Evolutionary conservation across 257 asterid genomes (phyloP), one percentile per base, ranked within the genome.

Genomic region (Solanum habrochaites): DNA sequence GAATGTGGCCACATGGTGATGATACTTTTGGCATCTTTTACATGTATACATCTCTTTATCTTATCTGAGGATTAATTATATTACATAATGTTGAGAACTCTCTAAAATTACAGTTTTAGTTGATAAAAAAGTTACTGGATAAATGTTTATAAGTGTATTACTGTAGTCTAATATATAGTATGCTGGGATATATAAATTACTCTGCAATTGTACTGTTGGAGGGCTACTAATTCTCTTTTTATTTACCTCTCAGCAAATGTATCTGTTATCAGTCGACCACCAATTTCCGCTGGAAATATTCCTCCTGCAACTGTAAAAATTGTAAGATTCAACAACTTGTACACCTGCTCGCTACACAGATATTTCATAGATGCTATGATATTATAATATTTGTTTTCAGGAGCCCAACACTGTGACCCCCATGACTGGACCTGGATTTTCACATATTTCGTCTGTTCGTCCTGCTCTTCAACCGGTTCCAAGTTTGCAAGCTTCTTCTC

Each of bases 271-370:
- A 93, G 84, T 86, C 92, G 98, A 73, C 98, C 89, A 88, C 92
- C 95, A 45, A 88, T 92, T 85, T 80, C 99, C 67, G 91, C 91
- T 70, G 98, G 95, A 87, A 92, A 90, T 86, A 83, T 91, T 77
- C 95, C 95, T 52, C 91, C 98, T 77, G 95, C 98, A 58, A 93
- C 93, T 87, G 97, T 97, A 86, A 97, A 97, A 96, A 92, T 96
- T 93, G 99, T 96, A 92, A 91, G 93, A 80, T 88, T 85, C 81
- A 45, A 62, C 70, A 27, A 80, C 88, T 73, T 20, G 88, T 86
- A 87, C 31, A 1, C 70, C 66, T 45, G 83, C 60, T 73, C 47
- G 40, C 77, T 87, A 69, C 43, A 52, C 67, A 15, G 20, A 78
- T 60, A 70, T 75, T 80, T 52, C 27, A 32, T 80, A 27, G 43